Evolutionary conservation across 108 stramenopile genomes (phyloP), one percentile per base, ranked within the genome.

Genomic region (Skeletonema potamos): DNA sequence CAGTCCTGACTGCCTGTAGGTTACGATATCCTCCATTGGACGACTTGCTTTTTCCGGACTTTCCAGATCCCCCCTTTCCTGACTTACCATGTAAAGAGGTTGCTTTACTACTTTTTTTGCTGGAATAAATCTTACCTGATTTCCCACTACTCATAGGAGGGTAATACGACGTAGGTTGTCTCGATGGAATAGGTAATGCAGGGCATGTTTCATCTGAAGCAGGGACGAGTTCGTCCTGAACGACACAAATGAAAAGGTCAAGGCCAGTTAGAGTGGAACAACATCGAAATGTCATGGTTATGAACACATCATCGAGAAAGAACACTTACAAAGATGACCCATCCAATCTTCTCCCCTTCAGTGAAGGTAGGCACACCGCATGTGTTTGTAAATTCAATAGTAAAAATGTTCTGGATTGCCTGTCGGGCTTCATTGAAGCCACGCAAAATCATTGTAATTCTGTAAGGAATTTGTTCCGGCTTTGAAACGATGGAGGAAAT

Each of bases 251-350:
- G 20, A 48, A 18, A 8, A 48, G n/a, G 4, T 24, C 8, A 17
- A 18, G 48, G 4, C 13, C 22, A n/a, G 48, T 48, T 48, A 48
- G 48, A 18, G 18, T 20, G 22, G 17, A 20, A 22, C 12, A 39
- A 1, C 0, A 13, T 6, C 37, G 13, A 39, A n/a, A 7, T 34
- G 34, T 2, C 20, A 48, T 9, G 6, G 5, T 0, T n/a, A 17
- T 48, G 7, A 48, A 6, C 18, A 8, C 20, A 24, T n/a, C n/a
- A n/a, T n/a, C n/a, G n/a, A 22, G 22, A 6, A 7, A 18, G 18
- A 48, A 30, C 24, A 79, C 78, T 79, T 48, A 79, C 78, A 46
- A 79, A 79, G 3, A 72, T 36, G 15, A 79, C 78, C 78, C 71
- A 79, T 22, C 78, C 78, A 36, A 79, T 79, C 12, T 37, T 61